Base-by-base conservation (phyloP, 2,329 filamentous ascomycete species). In the Diaporthe sp. region DNA sequence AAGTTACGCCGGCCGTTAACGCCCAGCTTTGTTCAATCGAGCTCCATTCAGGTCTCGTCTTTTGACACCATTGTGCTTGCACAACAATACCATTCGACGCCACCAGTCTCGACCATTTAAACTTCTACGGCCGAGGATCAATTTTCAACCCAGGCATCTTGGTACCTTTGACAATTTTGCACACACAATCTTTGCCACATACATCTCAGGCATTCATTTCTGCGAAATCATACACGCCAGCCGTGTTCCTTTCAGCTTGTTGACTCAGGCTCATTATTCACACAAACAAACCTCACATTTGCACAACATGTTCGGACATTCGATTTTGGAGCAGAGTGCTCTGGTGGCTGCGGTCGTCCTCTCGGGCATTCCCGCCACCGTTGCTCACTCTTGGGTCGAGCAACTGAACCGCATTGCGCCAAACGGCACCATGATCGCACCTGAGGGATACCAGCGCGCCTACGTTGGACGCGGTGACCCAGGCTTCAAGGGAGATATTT, bases 361-460 rank as follows among this genome's bases (percentile, higher is more conserved):
- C 35, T 80, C 84, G 52, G 77, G 85, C 64, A 77, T 78, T 8
- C 77, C 79, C 66, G 77, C 80, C 8, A 82, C 80, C 45, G 78
- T 78, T 35, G 92, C 91, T 47, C 96, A 98, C 84, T 93, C 92
- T 25, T 98, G 96, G 96, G 89, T 96, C 64, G 95, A 98, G 84
- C 87, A 92, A 79, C 87, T 96, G 67, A 90, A 87, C 76, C 90
- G 91, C 74, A 92, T 98, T 81, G 90, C 91, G 71, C 82, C 90
- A 38, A 93, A 95, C 79, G 96, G 95, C 72, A 91, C 91, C 45
- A 95, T 95, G 81, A 86, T 92, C 28, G 93, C 93, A 38, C 82
- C 88, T 10, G 86, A 90, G 33, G 96, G 96, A 42, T 98, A 92
- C 81, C 86, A 93, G n/a, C 92, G 95, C 77, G 92, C 92, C 61